Conservation (phyloP, 2,329 filamentous ascomycete species). For the Colletotrichum eleusines region DNA sequence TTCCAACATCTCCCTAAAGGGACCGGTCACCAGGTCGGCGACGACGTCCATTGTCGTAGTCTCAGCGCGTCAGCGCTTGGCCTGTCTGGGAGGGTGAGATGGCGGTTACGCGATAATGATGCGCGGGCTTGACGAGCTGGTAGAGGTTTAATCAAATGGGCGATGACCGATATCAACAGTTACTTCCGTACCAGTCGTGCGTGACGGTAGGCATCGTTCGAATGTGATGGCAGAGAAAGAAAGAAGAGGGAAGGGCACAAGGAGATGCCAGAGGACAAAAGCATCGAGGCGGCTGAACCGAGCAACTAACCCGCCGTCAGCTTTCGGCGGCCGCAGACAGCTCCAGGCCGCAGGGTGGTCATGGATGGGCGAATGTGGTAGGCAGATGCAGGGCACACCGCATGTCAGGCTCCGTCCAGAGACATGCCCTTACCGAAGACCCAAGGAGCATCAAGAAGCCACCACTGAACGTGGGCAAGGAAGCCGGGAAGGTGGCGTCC, state of each 20-base stretch:
- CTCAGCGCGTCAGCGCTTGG: neutral
- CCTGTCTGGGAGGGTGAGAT: neutral
- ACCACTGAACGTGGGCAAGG: neutral
- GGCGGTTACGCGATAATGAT: neutral
- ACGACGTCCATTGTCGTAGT: constrained; percentile 54
- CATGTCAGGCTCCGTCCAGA: constrained; percentile 31
- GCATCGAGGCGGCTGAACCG: constrained; percentile 17
- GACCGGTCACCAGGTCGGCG: constrained; percentile 59
- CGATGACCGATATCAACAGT: neutral
- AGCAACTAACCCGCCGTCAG: constrained; percentile 23
- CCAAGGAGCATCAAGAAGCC: constrained; percentile 13
- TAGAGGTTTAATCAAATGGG: neutral
- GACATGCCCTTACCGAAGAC: constrained; percentile 19
- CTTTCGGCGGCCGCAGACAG: constrained; percentile 17
- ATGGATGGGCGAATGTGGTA: constrained; percentile 18
- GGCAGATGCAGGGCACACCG: constrained; percentile 34
- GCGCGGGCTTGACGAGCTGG: neutral
- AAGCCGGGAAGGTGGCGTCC: constrained; percentile 12
- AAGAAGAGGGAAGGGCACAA: neutral
- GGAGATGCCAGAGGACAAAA: neutral
- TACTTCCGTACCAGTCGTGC: neutral
- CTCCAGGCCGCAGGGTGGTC: constrained; percentile 26
- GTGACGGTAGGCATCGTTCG: neutral
- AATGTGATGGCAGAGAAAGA: neutral
- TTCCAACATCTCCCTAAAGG: constrained; percentile 65